Evolutionary conservation across 1,139 yeast species (phyloP).

Genomic region (Hyphopichia khmerensis): DNA sequence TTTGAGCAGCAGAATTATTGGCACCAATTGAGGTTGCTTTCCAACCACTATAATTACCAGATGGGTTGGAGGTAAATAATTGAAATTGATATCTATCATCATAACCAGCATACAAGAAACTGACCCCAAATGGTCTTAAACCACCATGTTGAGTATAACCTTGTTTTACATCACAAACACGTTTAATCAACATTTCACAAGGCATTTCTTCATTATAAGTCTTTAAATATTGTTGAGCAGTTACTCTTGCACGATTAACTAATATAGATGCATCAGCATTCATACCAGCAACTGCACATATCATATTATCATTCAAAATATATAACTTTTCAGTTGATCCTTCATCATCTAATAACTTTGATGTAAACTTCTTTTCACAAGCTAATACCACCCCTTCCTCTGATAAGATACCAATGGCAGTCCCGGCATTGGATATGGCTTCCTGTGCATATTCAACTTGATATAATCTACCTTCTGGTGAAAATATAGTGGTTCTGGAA

Average conservation of each 20-base stretch:
- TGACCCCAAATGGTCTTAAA: constrained; percentile 95
- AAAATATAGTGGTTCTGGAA: constrained; percentile 95
- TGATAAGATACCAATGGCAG: constrained; percentile 93
- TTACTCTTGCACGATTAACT: constrained; percentile 81
- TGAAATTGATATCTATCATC: constrained; percentile 91
- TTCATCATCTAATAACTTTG: constrained; percentile 90
- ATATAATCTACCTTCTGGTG: constrained; percentile 97
- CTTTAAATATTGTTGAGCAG: constrained; percentile 81
- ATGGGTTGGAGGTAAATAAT: constrained; percentile 91
- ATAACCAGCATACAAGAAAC: constrained; percentile 93
- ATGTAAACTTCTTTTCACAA: constrained; percentile 93
- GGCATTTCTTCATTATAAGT: constrained; percentile 91
- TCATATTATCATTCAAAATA: constrained; percentile 74
- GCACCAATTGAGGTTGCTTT: constrained; percentile 97
- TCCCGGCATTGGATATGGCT: constrained; percentile 97
- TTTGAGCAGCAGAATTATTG: constrained; percentile 93
- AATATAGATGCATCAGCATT: constrained; percentile 95
- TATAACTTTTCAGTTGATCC: constrained; percentile 92
- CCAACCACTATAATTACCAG: constrained; percentile 98
- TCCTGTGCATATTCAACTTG: constrained; percentile 97
- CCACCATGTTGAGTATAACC: constrained; percentile 99
- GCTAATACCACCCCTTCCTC: constrained; percentile 93
- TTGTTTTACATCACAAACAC: constrained; percentile 91
- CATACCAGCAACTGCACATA: constrained; percentile 97
- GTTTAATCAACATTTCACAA: constrained; percentile 83